phyloP scores from a whole-genome alignment of 257 asterid species.

The Eustoma russellianum region DNA sequence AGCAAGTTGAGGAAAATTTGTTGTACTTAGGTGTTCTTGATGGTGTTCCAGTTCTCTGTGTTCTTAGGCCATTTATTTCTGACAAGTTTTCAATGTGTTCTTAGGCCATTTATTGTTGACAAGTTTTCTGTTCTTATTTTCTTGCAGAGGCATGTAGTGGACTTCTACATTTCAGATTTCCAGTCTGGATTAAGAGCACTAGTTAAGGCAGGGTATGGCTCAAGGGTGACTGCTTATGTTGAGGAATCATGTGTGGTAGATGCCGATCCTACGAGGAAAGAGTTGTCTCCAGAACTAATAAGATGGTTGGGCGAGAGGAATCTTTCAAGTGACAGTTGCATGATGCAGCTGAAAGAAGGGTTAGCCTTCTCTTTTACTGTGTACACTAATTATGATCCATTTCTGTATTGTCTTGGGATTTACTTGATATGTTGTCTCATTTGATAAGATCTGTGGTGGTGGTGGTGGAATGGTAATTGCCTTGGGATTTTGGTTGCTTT shows the following conservation, averaged over 20 bases:
- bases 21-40: not conserved
- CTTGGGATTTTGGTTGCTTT: too few species aligned
- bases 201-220: constrained; percentile 76
- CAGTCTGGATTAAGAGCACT: constrained; percentile 88
- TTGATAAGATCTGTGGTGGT: too few species aligned
- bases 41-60: not conserved
- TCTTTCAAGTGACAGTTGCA: constrained; percentile 59
- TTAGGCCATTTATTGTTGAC: not conserved
- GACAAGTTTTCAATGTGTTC: too few species aligned
- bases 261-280: constrained; percentile 41
- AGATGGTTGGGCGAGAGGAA: constrained; percentile 78
- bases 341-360: constrained; percentile 81
- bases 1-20: too few species aligned
- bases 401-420: not conserved
- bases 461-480: too few species aligned
- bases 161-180: constrained; percentile 85
- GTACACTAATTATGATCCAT: too few species aligned
- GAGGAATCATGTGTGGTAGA: constrained; percentile 63
- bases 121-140: constrained; percentile 5
- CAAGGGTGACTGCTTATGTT: constrained; percentile 72
- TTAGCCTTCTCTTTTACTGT: constrained; percentile 13
- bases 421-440: too few species aligned
- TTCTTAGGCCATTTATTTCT: not conserved
- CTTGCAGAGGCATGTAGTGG: constrained; percentile 75
- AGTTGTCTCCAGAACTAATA: constrained; percentile 48